Conservation (phyloP, 805 yeast genomes). For the Ogataea corticis region DNA sequence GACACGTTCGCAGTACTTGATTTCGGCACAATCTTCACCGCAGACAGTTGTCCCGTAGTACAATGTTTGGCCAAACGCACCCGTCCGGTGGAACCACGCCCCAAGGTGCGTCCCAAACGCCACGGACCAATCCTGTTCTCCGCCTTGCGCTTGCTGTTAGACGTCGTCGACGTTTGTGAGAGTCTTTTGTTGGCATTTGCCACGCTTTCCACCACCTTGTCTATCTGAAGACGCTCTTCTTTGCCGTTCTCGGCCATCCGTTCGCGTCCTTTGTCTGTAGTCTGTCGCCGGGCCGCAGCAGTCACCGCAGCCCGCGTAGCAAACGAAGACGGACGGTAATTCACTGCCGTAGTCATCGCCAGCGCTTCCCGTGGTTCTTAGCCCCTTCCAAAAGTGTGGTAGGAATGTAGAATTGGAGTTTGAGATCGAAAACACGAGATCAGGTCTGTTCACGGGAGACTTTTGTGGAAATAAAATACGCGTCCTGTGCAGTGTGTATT, state of each 20-base stretch:
- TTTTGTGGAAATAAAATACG: too few species aligned
- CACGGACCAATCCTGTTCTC: slow-evolving; percentile 70
- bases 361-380: neutral
- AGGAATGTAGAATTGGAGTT: neutral
- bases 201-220: slow-evolving; percentile 44
- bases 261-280: neutral
- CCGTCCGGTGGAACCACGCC: slow-evolving; percentile 82
- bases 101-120: slow-evolving; percentile 76
- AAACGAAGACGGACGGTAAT: slow-evolving; percentile 22
- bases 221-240: slow-evolving; percentile 12
- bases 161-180: slow-evolving; percentile 42
- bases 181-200: slow-evolving; percentile 39
- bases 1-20: slow-evolving; percentile 30
- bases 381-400: neutral
- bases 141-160: slow-evolving; percentile 35
- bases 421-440: too few species aligned
- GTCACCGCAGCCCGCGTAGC: slow-evolving; percentile 29
- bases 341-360: slow-evolving; percentile 12
- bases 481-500: too few species aligned
- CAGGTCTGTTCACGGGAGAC: too few species aligned
- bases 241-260: neutral
- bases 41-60: slow-evolving; percentile 72
- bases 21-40: slow-evolving; percentile 80
- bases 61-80: slow-evolving; percentile 73
- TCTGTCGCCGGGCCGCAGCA: slow-evolving; percentile 12